Base-by-base conservation (phyloP, 306 rosid genomes). In the Dryas alaskensis region DNA sequence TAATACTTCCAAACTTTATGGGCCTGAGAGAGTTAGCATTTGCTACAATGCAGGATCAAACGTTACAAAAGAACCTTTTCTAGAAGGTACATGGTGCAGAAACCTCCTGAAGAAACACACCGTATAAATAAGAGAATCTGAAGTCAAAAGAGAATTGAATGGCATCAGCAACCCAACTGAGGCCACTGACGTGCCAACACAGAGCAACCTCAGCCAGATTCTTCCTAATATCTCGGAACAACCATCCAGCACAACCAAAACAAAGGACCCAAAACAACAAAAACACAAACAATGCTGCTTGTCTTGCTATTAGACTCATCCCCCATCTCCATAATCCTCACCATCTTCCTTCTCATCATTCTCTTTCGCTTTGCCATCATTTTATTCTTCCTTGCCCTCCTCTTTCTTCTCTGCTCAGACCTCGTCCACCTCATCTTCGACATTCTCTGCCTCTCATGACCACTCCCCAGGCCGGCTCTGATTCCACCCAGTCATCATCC, bases 321-420 rank as follows among this genome's bases (percentile, higher is more conserved):
- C 16, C 94, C 94, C 39, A 37, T 89, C 72, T 79, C 92, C 76
- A 9, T 85, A 55, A 7, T 91, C 83, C 78, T 91, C 72, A 22
- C 80, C 4, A 42, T 87, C 69, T 71, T 89, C 48, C 82, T 91
- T 62, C 11, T 86, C 44, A 60, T 91, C 57, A 4, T 88, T 9
- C 57, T 91, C 70, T 74, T 84, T 37, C 88, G 89, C 44, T 84
- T 89, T 12, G 92, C 73, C 47, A 69, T 91, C 76, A 70, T 79
- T 12, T 67, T 90, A 78, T 73, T 83, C 77, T 67, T 65, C 82
- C 82, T 89, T 70, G 1, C 76, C 39, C 78, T 82, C 67, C 89
- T 89, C 79, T 91, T 86, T 81, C 4, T 78, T 6, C 70, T 91
- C 72, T 89, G 89, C 65, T 63, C 84, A 64, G 59, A 81, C 59